These are phyloP conservation scores for Margaritispora aquatica DNA, from an alignment of 495 filamentous ascomycete species.

Conservation along the genomic window DNA sequence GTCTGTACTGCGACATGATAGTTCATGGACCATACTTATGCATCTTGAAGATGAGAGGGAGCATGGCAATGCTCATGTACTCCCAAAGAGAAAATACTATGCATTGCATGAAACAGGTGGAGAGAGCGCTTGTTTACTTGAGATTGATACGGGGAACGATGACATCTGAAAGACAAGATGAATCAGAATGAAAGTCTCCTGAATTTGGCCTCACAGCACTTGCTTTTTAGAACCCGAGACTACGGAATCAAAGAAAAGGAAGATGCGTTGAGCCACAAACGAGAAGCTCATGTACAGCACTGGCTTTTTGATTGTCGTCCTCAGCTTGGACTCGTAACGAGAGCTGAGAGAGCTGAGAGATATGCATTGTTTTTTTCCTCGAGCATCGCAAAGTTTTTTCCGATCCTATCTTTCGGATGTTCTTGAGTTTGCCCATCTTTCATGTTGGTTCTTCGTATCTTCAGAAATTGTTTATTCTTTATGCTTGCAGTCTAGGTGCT, in stretches of 20 bases:
- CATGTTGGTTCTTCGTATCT: too few species aligned
- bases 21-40: not conserved
- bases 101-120: not conserved
- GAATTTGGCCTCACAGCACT: not conserved
- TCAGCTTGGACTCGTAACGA: not conserved
- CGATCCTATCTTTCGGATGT: not conserved
- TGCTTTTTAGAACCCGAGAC: not conserved
- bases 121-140: not conserved
- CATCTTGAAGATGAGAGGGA: not conserved
- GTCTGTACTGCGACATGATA: too few species aligned
- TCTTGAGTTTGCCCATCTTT: too few species aligned
- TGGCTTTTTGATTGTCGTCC: not conserved
- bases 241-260: not conserved
- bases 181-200: not conserved
- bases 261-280: not conserved
- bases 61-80: too few species aligned
- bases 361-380: not conserved
- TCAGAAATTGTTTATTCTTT: too few species aligned
- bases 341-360: not conserved
- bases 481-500: too few species aligned
- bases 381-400: not conserved
- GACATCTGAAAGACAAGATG: not conserved
- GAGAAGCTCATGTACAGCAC: too few species aligned
- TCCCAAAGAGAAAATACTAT: too few species aligned
- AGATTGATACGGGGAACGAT: not conserved